These are phyloP conservation scores for Botryotinia globosa DNA, from an alignment of 2,329 filamentous ascomycete genomes.

Conservation along the genomic window DNA sequence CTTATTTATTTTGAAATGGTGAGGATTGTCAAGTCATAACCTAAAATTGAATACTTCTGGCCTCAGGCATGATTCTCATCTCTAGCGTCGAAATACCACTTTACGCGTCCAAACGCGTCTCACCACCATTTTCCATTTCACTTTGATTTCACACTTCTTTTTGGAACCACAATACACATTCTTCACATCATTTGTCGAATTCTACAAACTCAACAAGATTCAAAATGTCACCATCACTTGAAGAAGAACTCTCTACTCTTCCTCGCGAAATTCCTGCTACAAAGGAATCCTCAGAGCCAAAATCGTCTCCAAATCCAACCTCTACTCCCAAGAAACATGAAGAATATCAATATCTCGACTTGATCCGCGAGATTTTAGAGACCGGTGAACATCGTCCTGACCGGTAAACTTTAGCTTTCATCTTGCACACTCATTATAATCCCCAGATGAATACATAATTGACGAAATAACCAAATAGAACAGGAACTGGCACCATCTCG, in stretches of 20 bases:
- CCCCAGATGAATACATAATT: constrained; percentile 27
- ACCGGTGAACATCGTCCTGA: constrained; percentile 87
- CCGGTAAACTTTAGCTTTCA: constrained; percentile 48
- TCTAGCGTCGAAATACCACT: not conserved
- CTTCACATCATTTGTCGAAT: not conserved
- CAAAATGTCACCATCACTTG: constrained; percentile 29
- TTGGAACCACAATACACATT: not conserved
- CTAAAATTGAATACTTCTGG: not conserved
- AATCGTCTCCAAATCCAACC: not conserved
- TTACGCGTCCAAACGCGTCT: constrained; percentile 19
- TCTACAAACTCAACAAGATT: not conserved
- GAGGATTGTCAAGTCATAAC: no score
- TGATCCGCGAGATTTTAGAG: constrained; percentile 80
- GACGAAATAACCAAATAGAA: constrained; percentile 49
- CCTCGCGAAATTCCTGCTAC: not conserved
- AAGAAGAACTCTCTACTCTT: constrained; percentile 22
- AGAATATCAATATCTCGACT: constrained; percentile 89
- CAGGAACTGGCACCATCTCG: constrained; percentile 87
- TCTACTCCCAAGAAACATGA: constrained; percentile 55
- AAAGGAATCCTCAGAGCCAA: not conserved
- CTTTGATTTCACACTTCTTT: not conserved
- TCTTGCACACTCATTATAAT: no score
- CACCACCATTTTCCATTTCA: not conserved
- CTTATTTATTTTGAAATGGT: not conserved
- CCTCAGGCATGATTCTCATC: not conserved